A percentile compares a stretch with the other conserved stretches of the same genome.
phyloP scores from a whole-genome alignment of 1,139 yeast species.

The Geotrichum bryndzae region DNA sequence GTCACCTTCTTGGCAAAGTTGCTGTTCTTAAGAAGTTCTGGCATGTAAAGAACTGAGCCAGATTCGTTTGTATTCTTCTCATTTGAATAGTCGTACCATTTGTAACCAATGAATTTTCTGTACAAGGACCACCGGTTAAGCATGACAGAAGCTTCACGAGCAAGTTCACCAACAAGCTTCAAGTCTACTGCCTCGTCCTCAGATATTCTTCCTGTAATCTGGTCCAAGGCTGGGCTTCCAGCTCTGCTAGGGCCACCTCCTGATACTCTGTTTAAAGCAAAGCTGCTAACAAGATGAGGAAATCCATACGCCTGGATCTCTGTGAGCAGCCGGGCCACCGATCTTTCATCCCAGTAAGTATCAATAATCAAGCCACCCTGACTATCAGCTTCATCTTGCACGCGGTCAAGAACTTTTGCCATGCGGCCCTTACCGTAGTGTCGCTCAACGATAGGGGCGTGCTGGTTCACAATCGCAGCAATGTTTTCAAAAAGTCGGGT shows the following conservation, averaged over 20 bases:
- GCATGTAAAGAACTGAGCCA: slow-evolving; percentile 25
- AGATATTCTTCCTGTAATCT: slow-evolving; percentile 21
- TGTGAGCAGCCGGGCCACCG: slow-evolving; percentile 49
- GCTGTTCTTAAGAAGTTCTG: slow-evolving; percentile 48
- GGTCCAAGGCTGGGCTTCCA: slow-evolving; percentile 25
- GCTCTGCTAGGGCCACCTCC: slow-evolving; percentile 17
- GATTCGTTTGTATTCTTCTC: slow-evolving; percentile 9
- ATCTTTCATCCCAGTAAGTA: slow-evolving; percentile 71
- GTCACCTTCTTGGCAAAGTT: slow-evolving; percentile 56
- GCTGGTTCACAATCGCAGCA: slow-evolving; percentile 80
- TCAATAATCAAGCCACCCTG: slow-evolving; percentile 86
- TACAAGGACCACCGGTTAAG: slow-evolving; percentile 85
- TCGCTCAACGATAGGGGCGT: slow-evolving; percentile 66
- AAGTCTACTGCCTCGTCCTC: slow-evolving; percentile 40
- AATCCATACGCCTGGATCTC: slow-evolving; percentile 57
- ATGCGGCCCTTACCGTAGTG: slow-evolving; percentile 68
- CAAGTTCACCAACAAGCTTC: slow-evolving; percentile 50
- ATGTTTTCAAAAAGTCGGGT: slow-evolving; percentile 78
- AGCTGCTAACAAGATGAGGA: slow-evolving; percentile 35
- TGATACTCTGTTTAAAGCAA: slow-evolving; percentile 22
- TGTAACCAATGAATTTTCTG: slow-evolving; percentile 62
- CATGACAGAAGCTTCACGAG: slow-evolving; percentile 67
- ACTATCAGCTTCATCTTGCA: slow-evolving; percentile 83
- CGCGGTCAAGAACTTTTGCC: slow-evolving; percentile 58
- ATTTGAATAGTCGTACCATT: slow-evolving; percentile 47